Evolutionary conservation across 768 basidiomycete species (phyloP).

Genomic region (Mycena galopus): DNA sequence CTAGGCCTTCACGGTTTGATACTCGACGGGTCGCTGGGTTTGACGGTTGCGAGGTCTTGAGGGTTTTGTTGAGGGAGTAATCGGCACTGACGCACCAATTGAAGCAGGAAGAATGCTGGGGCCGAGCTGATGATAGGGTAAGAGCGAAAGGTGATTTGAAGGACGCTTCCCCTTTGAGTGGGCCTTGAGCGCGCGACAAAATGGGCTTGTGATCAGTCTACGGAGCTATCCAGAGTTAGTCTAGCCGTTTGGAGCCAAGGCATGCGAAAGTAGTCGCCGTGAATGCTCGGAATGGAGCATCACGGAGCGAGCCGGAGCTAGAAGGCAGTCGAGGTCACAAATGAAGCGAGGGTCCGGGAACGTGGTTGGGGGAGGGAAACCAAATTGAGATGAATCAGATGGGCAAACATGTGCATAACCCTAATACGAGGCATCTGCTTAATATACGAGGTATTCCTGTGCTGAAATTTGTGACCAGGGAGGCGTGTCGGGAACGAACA

Average conservation of each 20-base stretch:
- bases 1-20: neutral
- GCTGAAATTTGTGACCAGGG: neutral
- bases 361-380: no score
- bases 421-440: no score
- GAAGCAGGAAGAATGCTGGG: neutral
- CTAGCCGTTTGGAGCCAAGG: neutral
- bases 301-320: no score
- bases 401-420: no score
- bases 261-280: no score
- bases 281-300: no score
- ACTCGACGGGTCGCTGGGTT: neutral
- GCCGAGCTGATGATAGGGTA: neutral
- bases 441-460: no score
- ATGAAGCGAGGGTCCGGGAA: no score
- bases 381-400: no score
- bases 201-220: neutral
- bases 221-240: neutral
- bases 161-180: neutral
- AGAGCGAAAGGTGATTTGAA: neutral
- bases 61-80: neutral
- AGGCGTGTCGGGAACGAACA: slow-evolving; percentile 5
- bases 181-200: neutral
- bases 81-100: neutral
- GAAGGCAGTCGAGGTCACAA: no score
- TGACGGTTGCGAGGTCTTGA: neutral